Base-by-base conservation (phyloP, 2,329 filamentous ascomycete species). In the Elsinoe fawcettii region DNA sequence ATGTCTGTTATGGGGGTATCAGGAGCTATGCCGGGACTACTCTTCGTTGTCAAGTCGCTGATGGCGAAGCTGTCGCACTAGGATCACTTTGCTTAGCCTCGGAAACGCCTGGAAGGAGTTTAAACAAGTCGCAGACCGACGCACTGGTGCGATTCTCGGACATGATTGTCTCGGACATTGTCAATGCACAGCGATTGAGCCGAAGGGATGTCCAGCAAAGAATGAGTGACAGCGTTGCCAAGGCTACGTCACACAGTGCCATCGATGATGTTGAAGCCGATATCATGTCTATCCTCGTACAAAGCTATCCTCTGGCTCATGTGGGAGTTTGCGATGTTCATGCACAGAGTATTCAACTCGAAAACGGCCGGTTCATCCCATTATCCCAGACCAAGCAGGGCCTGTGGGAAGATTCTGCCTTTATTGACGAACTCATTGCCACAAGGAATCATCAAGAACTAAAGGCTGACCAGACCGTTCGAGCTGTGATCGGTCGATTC, bases 71-170 rank as follows among this genome's bases (percentile, higher is more conserved):
- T 3, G 67, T 75, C 14, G 70, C 67, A 0, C 68, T 77, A 2
- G 74, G 74, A 1, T 72, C 73, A 1, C 62, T 77, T 3, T 76
- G 74, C n/a, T 69, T 77, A 12, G 71, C 71, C 5, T 76, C 71
- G 0, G 68, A 66, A 5, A 69, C 67, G 3, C 62, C 60, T 1
- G 67, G 69, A 30, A 64, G 67, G 1, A 64, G 66, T 0, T 65
- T 76, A 2, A 65, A 68, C 5, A 58, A 58, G 25, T 55, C 59
- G 4, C 66, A 72, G 56, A 69, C 73, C 58, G 62, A 59, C n/a
- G 61, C 70, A 5, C 55, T 73, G 20, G 64, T 67, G 5, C 68
- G 68, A n/a, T 67, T 72, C 44, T 70, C 71, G 0, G 70, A 73
- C 49, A 68, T 70, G 69, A 63, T 77, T 1, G 69, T 73, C 1